Base-by-base conservation (phyloP, 352 stramenopile genomes). In the Globisporangium paroecandrum region DNA sequence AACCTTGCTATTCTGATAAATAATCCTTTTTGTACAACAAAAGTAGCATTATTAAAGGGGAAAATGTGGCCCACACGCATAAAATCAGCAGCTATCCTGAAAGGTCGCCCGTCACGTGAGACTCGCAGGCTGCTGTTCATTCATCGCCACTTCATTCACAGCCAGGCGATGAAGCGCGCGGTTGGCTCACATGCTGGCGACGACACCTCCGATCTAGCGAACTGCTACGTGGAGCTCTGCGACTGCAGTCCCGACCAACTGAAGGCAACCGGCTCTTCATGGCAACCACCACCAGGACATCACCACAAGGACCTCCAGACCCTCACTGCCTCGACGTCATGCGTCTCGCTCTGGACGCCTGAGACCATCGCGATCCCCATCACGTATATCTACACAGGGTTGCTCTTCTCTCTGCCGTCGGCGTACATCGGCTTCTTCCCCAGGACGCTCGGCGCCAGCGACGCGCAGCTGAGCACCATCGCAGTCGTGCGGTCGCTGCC, bases 381-480 rank as follows among this genome's bases (percentile, higher is more conserved):
- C 65, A 90, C 83, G 41, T 93, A 95, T 67, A 85, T 93, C 29
- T 91, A 79, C 68, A 89, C 83, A 9, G 87, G 83, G 5, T 55
- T 95, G 4, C 75, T 95, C 57, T 73, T 85, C 47, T 79, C 85
- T 3, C 77, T 95, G 12, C 87, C 87, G 9, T 76, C 79, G 64
- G 83, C 87, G 55, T 90, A 79, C 66, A 91, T 93, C 61, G 82
- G 92, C 72, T 89, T 77, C 72, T 95, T 90, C 58, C 85, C 85
- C 2, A 77, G 85, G 51, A 77, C 76, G 6, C 73, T 90, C 9
- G 69, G 81, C 3, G 85, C 85, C 1, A 85, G 75, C 1, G 85
- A 93, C 34, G 79, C 87, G 15, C 87, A 95, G 69, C 70, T 95
- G 22, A 90, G 76, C 64, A 93, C 87, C 0, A 75, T 95, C 27